A percentile compares a stretch with the other conserved stretches of the same genome.
These are phyloP conservation scores for Niveomyces coronatus DNA, from an alignment of 2,329 filamentous ascomycete genomes.

Conservation along the genomic window DNA sequence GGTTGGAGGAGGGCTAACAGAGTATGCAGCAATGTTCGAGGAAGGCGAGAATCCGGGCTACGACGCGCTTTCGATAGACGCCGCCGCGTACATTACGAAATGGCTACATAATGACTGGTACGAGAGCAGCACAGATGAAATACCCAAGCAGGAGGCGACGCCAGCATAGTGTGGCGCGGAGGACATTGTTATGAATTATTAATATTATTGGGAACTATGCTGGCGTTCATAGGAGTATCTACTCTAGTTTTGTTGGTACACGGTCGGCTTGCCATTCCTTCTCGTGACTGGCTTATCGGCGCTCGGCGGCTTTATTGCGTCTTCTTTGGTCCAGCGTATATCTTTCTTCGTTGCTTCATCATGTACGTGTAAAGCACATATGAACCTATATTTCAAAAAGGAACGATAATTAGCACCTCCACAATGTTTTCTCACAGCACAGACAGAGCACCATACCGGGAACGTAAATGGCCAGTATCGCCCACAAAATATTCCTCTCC, in stretches of 20 bases:
- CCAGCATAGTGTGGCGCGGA: not conserved
- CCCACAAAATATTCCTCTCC: conserved; percentile 50
- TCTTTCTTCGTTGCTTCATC: conserved; percentile 80
- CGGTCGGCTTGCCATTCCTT: not conserved
- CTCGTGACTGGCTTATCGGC: not conserved
- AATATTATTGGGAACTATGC: conserved; percentile 1
- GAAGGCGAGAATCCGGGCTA: conserved; percentile 64
- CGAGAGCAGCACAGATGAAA: conserved; percentile 35
- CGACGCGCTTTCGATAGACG: conserved; percentile 52
- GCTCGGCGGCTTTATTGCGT: conserved; percentile 20
- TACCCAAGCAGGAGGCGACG: conserved; percentile 13
- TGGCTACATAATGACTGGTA: conserved; percentile 63
- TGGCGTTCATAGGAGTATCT: too few relatives aligned
- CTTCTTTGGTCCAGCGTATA: conserved; percentile 21
- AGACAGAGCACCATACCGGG: conserved; percentile 71
- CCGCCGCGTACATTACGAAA: conserved; percentile 51
- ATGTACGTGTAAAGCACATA: conserved; percentile 91
- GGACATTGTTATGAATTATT: not conserved
- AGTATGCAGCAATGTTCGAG: conserved; percentile 56
- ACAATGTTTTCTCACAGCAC: not conserved
- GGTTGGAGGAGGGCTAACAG: conserved; percentile 7
- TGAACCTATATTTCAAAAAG: conserved; percentile 36
- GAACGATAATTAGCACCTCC: not conserved
- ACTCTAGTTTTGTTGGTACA: too few relatives aligned
- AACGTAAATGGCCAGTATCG: conserved; percentile 63